These are phyloP conservation scores for Coprinopsis cinerea DNA, from an alignment of 768 basidiomycete genomes.

Conservation along the genomic window DNA sequence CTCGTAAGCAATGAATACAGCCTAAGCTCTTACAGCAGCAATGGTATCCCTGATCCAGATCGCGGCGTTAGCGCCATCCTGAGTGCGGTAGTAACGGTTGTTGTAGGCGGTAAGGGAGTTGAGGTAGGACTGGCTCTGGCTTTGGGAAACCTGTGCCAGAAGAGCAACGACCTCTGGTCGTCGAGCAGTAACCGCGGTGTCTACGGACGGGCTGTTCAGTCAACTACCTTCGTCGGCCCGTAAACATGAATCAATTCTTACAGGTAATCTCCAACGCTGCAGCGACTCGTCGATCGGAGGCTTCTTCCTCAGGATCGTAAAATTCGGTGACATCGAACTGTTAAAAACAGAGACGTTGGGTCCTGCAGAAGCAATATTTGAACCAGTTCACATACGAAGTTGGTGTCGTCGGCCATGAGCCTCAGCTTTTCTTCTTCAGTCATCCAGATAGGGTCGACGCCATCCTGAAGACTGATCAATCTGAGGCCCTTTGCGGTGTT, in stretches of 20 bases:
- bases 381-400: constrained; percentile 26
- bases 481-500: constrained; percentile 31
- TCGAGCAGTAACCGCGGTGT: constrained; percentile 27
- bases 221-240: not conserved
- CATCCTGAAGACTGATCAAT: constrained; percentile 31
- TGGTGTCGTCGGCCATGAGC: constrained; percentile 25
- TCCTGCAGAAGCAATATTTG: not conserved
- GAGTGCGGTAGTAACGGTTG: constrained; percentile 36
- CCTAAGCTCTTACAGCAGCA: constrained; percentile 18
- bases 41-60: constrained; percentile 32
- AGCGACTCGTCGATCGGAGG: constrained; percentile 11
- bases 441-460: constrained; percentile 34
- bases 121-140: constrained; percentile 31
- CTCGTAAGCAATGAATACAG: not conserved
- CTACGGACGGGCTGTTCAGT: no score
- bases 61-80: constrained; percentile 32
- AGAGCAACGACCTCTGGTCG: constrained; percentile 19
- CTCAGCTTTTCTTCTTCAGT: constrained; percentile 33
- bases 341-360: not conserved
- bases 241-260: constrained; percentile 12
- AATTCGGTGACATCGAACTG: constrained; percentile 39
- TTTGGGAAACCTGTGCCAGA: constrained; percentile 21
- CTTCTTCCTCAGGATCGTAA: constrained; percentile 27
- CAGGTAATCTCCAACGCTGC: constrained; percentile 24
- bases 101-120: constrained; percentile 33